Percentiles rank a stretch among this genome's conserved stretches.
phyloP scores from a whole-genome alignment of 176 grass and related monocot genomes.

The Bromus sterilis region DNA sequence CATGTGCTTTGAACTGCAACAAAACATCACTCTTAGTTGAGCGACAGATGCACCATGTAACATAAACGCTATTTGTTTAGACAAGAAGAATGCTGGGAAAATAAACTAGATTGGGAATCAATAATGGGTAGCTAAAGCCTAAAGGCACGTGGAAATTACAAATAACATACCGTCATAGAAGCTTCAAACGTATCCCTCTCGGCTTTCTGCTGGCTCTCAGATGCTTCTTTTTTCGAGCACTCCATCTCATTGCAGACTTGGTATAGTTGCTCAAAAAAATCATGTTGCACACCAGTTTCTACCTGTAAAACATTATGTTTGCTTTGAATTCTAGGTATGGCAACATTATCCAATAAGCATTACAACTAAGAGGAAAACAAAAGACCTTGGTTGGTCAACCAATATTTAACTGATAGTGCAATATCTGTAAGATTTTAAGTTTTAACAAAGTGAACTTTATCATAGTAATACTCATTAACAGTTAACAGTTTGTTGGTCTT shows the following conservation, averaged over 20 bases:
- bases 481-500: too few species aligned
- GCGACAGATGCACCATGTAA: background rate
- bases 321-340: slow-evolving; percentile 16
- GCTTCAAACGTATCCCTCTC: slow-evolving; percentile 35
- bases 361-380: too few species aligned
- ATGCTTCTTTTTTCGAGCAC: slow-evolving; percentile 36
- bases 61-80: background rate
- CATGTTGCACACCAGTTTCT: slow-evolving; percentile 5
- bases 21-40: background rate
- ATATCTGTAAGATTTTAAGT: background rate
- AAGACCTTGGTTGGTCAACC: background rate
- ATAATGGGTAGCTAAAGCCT: background rate
- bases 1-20: slow-evolving; percentile 31
- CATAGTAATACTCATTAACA: too few species aligned
- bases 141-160: background rate
- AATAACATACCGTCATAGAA: slow-evolving; percentile 26
- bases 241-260: slow-evolving; percentile 25
- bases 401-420: background rate
- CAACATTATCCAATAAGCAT: background rate
- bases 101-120: background rate
- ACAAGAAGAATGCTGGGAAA: background rate
- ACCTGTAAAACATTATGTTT: slow-evolving; percentile 18
- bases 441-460: background rate
- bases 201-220: slow-evolving; percentile 34
- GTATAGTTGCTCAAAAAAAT: slow-evolving; percentile 25